Evolutionary conservation across 176 grass and related monocot species (phyloP).

Genomic region (maize (Zea mays)): DNA sequence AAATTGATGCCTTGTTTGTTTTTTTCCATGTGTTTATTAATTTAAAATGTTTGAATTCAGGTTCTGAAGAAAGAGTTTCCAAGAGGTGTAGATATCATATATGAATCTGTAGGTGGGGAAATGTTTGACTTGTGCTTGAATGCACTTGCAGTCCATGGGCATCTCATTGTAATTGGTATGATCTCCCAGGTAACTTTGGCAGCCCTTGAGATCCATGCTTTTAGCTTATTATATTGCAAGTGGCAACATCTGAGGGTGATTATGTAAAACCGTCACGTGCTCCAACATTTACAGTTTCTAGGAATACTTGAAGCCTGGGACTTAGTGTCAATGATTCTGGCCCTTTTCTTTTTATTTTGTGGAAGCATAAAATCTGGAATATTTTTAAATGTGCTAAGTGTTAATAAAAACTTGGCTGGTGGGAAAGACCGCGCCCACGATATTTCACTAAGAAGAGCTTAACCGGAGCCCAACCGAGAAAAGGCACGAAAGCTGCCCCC

Average conservation of each 20-base stretch:
- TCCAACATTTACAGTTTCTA: slow-evolving; percentile 3
- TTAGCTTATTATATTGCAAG: slow-evolving; percentile 6
- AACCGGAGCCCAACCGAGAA: too few species aligned
- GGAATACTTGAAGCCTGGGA: background rate
- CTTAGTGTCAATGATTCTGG: slow-evolving; percentile 14
- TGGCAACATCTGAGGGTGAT: slow-evolving; percentile 10
- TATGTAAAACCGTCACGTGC: background rate
- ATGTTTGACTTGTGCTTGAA: slow-evolving; percentile 94
- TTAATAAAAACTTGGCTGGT: background rate
- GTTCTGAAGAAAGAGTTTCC: slow-evolving; percentile 83
- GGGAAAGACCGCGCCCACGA: too few species aligned
- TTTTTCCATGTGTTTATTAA: slow-evolving; percentile 23
- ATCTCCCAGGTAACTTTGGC: slow-evolving; percentile 76
- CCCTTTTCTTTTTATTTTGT: slow-evolving; percentile 24
- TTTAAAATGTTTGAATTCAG: slow-evolving; percentile 42
- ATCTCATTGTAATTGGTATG: slow-evolving; percentile 93
- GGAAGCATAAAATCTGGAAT: slow-evolving; percentile 25
- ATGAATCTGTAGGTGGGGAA: slow-evolving; percentile 98
- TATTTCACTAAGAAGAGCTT: too few species aligned
- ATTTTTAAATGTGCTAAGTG: slow-evolving; percentile 7
- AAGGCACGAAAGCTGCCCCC: too few species aligned
- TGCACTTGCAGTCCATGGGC: slow-evolving; percentile 83
- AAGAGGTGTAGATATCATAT: slow-evolving; percentile 84
- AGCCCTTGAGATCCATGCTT: slow-evolving; percentile 11
- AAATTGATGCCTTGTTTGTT: slow-evolving; percentile 20